Evolutionary conservation across 2,329 filamentous ascomycete species (phyloP).

Genomic region (Apiospora malaysiana): DNA sequence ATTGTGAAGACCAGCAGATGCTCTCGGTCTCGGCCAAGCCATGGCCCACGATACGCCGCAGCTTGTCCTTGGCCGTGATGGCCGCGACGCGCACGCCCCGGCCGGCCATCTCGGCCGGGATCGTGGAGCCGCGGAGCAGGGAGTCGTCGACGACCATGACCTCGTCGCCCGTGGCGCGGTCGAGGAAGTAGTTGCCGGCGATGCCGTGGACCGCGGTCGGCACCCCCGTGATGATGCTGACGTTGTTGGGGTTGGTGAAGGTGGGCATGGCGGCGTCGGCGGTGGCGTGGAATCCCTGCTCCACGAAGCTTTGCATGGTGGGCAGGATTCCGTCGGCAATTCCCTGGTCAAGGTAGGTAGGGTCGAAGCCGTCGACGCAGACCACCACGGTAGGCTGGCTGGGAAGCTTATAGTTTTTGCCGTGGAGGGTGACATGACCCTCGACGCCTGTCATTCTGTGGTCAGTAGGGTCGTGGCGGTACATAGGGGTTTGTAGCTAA

Average conservation of each 20-base stretch:
- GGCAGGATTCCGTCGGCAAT: slow-evolving; percentile 43
- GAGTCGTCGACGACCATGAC: slow-evolving; percentile 49
- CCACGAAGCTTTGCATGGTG: slow-evolving; percentile 38
- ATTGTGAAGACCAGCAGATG: slow-evolving; percentile 47
- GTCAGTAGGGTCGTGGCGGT: neutral
- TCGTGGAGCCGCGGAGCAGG: slow-evolving; percentile 47
- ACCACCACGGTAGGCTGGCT: slow-evolving; percentile 45
- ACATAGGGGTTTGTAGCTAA: neutral
- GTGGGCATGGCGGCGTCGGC: slow-evolving; percentile 49
- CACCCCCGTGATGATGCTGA: slow-evolving; percentile 50
- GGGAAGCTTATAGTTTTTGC: slow-evolving; percentile 25
- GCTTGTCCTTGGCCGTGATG: slow-evolving; percentile 51
- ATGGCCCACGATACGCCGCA: slow-evolving; percentile 47
- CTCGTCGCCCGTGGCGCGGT: slow-evolving; percentile 45
- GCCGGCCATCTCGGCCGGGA: slow-evolving; percentile 46
- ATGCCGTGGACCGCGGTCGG: slow-evolving; percentile 48
- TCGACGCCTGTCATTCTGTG: neutral
- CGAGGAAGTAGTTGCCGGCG: slow-evolving; percentile 50
- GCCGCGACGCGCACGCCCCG: slow-evolving; percentile 47
- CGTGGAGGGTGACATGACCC: slow-evolving; percentile 18
- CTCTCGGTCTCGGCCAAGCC: slow-evolving; percentile 35
- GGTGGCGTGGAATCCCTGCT: slow-evolving; percentile 45
- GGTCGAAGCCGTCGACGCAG: slow-evolving; percentile 51
- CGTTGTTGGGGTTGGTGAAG: slow-evolving; percentile 52
- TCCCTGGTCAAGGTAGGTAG: slow-evolving; percentile 45